Conservation (phyloP, 116 monocot species). For the Iris pallida region DNA sequence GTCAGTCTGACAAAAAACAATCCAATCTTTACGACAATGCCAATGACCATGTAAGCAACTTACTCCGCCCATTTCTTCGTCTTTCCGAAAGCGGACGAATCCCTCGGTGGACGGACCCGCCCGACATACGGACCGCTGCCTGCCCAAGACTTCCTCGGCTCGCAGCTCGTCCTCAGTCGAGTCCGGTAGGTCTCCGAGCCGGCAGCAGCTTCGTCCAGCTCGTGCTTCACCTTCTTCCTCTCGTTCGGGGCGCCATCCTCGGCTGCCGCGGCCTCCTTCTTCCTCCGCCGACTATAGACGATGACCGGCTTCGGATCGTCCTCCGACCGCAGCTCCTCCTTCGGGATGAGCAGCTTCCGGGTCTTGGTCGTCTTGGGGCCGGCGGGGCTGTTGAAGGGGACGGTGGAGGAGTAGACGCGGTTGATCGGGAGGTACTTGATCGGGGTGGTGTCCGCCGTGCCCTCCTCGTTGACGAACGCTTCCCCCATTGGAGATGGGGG, state of each 20-base stretch:
- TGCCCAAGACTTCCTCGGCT: constrained; percentile 18
- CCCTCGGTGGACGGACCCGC: constrained; percentile 6
- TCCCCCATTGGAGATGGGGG: constrained; percentile 19
- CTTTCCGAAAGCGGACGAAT: constrained; percentile 17
- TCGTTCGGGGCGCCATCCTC: not conserved
- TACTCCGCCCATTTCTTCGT: constrained; percentile 77
- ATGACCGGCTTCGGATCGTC: too few species aligned
- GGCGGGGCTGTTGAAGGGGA: constrained; percentile 46
- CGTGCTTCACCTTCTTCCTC: constrained; percentile 1
- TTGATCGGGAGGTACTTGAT: constrained; percentile 47
- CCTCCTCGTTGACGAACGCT: constrained; percentile 53
- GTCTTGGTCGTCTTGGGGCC: constrained; percentile 62
- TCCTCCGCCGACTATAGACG: not conserved
- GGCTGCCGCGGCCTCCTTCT: not conserved
- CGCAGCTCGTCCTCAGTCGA: too few species aligned
- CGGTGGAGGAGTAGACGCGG: constrained; percentile 64
- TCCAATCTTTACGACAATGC: not conserved
- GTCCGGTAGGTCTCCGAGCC: too few species aligned
- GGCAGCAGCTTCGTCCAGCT: too few species aligned
- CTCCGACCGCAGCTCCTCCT: too few species aligned
- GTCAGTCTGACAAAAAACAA: not conserved
- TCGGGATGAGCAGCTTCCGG: constrained; percentile 10
- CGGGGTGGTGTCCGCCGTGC: constrained; percentile 37
- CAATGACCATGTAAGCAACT: constrained; percentile 12
- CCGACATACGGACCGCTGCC: constrained; percentile 2